Conservation (phyloP, 2,329 filamentous ascomycete species). For the Pseudogymnoascus sp. region DNA sequence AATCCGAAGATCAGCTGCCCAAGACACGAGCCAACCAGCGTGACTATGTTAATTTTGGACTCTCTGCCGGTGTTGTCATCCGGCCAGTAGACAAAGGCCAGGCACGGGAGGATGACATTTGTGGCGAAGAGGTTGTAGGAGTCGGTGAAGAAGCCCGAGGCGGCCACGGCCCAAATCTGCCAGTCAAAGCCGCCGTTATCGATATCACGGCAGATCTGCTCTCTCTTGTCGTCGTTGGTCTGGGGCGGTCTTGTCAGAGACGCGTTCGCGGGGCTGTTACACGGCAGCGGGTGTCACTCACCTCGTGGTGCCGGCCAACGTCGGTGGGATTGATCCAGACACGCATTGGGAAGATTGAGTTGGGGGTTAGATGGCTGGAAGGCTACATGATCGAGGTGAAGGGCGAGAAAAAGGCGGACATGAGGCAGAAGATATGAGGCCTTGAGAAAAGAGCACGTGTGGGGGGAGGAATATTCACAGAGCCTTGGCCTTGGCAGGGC, state of each 20-base stretch:
- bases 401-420: background rate
- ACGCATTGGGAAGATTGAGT: background rate
- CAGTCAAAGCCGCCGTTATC: background rate
- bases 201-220: background rate
- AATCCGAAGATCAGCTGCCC: slow-evolving; percentile 40
- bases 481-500: background rate
- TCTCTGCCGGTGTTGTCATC: slow-evolving; percentile 25
- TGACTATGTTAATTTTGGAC: slow-evolving; percentile 35
- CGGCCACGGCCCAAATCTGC: slow-evolving; percentile 35
- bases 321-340: background rate
- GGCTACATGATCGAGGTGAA: background rate
- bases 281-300: background rate
- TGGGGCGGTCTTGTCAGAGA: background rate
- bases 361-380: background rate
- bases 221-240: background rate
- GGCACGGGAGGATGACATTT: slow-evolving; percentile 41
- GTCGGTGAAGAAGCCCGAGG: slow-evolving; percentile 42
- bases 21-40: slow-evolving; percentile 37
- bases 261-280: background rate
- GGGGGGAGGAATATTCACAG: background rate
- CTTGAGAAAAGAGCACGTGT: background rate
- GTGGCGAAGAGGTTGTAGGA: slow-evolving; percentile 37
- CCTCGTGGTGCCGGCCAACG: background rate
- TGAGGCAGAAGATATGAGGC: background rate
- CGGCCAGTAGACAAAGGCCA: slow-evolving; percentile 39